A percentile compares a stretch with the other conserved stretches of the same genome.
phyloP scores from a whole-genome alignment of 2,329 filamentous ascomycete species.

The Raffaelea albimanens region DNA sequence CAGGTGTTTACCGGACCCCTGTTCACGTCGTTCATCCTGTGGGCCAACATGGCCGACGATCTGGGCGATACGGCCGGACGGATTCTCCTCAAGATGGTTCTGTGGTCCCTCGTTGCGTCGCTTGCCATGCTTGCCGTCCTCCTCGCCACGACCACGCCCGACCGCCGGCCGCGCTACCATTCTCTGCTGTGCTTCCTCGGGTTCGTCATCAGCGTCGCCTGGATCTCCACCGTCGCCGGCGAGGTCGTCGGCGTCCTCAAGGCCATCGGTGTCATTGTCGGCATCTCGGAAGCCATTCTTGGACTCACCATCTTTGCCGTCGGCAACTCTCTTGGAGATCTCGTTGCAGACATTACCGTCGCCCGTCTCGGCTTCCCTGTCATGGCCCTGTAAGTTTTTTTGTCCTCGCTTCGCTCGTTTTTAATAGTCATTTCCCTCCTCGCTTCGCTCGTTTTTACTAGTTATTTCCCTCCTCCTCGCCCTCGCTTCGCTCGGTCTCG shows the following conservation, averaged over 20 bases:
- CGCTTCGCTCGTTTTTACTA: not conserved
- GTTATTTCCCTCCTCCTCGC: not conserved
- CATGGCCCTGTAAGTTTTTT: conserved; percentile 63
- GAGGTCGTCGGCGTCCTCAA: conserved; percentile 95
- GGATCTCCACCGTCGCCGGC: conserved; percentile 92
- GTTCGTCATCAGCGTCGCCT: conserved; percentile 84
- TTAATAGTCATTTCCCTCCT: not conserved
- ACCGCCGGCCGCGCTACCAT: conserved; percentile 62
- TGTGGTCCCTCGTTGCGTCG: conserved; percentile 61
- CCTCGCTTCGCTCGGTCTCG: not conserved
- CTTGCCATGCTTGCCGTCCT: conserved; percentile 57
- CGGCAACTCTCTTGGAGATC: conserved; percentile 86
- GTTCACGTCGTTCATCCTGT: conserved; percentile 70
- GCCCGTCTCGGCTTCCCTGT: conserved; percentile 89
- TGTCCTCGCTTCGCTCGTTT: not conserved
- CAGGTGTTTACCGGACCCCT: conserved; percentile 83
- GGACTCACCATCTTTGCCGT: conserved; percentile 94
- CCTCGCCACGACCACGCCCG: conserved; percentile 57
- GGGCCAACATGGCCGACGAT: conserved; percentile 55
- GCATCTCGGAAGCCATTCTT: conserved; percentile 89
- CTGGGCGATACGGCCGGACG: conserved; percentile 36
- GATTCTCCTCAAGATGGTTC: conserved; percentile 44
- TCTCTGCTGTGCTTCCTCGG: conserved; percentile 78
- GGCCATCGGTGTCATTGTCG: conserved; percentile 79
- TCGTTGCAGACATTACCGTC: conserved; percentile 91